Percentiles rank a stretch among this genome's conserved stretches.
Evolutionary conservation across 2,329 filamentous ascomycete genomes (phyloP).

Genomic region (Sporothrix inflata): DNA sequence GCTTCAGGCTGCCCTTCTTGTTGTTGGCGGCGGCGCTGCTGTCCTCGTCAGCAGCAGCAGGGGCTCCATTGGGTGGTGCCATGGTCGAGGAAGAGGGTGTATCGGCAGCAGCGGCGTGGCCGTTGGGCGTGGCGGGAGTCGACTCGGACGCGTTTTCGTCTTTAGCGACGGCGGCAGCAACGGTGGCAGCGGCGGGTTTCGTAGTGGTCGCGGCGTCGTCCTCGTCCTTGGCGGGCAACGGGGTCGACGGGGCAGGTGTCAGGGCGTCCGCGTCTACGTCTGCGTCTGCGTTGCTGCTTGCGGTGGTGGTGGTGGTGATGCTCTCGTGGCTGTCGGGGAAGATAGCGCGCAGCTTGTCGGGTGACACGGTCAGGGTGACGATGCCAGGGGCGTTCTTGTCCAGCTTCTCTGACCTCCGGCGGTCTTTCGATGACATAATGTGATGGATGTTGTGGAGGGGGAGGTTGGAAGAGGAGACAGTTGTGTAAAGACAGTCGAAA

Average conservation of each 20-base stretch:
- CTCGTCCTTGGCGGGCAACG: slow-evolving; percentile 36
- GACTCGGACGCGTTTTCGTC: slow-evolving; percentile 64
- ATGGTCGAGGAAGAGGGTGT: slow-evolving; percentile 60
- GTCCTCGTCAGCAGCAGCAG: neutral
- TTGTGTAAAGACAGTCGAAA: slow-evolving; percentile 29
- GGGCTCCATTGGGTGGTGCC: slow-evolving; percentile 54
- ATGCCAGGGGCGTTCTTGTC: slow-evolving; percentile 39
- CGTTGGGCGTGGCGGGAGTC: slow-evolving; percentile 60
- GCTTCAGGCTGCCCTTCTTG: slow-evolving; percentile 66
- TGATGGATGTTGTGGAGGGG: slow-evolving; percentile 11
- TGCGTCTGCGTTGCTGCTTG: slow-evolving; percentile 10
- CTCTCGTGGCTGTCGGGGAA: slow-evolving; percentile 41
- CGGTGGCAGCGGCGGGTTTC: neutral
- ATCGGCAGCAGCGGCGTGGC: neutral
- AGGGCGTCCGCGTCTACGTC: slow-evolving; percentile 41
- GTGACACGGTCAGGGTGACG: slow-evolving; percentile 57
- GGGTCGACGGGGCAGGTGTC: slow-evolving; percentile 22
- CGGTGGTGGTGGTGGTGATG: slow-evolving; percentile 2
- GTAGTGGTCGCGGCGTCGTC: neutral
- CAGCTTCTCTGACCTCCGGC: slow-evolving; percentile 48
- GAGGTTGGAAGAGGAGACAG: neutral
- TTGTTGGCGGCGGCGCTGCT: slow-evolving; percentile 66
- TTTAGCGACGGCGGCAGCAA: neutral
- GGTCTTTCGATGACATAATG: slow-evolving; percentile 45
- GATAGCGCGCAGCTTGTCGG: slow-evolving; percentile 55